Percentiles rank a stretch among this genome's conserved stretches.
Conservation (phyloP, 495 filamentous ascomycete species). For the Aspergillus saccharolyticus region DNA sequence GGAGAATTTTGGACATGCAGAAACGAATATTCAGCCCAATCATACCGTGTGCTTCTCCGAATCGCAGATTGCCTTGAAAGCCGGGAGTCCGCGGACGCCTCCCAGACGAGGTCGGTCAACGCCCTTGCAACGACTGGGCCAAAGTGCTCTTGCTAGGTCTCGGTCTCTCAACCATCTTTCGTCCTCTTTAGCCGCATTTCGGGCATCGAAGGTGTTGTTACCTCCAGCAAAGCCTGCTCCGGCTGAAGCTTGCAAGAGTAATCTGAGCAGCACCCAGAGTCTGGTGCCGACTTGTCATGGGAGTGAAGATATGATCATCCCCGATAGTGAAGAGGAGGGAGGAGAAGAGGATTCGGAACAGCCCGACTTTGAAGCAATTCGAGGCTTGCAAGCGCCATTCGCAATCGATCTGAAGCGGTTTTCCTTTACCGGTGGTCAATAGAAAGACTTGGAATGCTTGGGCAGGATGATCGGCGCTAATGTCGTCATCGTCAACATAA, state of each 20-base stretch:
- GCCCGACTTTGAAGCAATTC: slow-evolving; percentile 16
- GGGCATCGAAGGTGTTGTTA: slow-evolving; percentile 5
- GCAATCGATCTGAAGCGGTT: slow-evolving; percentile 51
- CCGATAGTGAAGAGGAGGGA: slow-evolving; percentile 64
- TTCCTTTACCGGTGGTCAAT: slow-evolving; percentile 40
- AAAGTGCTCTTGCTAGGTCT: slow-evolving; percentile 42
- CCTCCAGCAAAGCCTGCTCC: no score
- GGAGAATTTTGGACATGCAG: background rate
- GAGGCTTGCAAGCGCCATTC: slow-evolving; percentile 10
- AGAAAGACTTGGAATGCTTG: slow-evolving; percentile 11
- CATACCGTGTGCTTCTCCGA: background rate
- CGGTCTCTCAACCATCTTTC: slow-evolving; percentile 29
- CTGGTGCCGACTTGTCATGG: slow-evolving; percentile 36
- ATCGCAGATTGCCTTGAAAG: background rate
- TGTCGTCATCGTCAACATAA: background rate
- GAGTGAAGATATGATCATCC: slow-evolving; percentile 72
- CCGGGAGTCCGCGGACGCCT: slow-evolving; percentile 12
- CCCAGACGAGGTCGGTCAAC: slow-evolving; percentile 33
- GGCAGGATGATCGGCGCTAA: background rate
- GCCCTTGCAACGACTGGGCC: slow-evolving; percentile 44
- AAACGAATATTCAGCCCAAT: slow-evolving; percentile 1
- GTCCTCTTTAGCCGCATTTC: slow-evolving; percentile 8
- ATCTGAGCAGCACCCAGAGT: background rate
- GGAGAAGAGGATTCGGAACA: slow-evolving; percentile 28
- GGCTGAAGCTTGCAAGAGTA: background rate